Percentiles rank a stretch among this genome's conserved stretches.
These are phyloP conservation scores for Phytophthora quininea DNA, from an alignment of 352 stramenopile species.

Conservation along the genomic window DNA sequence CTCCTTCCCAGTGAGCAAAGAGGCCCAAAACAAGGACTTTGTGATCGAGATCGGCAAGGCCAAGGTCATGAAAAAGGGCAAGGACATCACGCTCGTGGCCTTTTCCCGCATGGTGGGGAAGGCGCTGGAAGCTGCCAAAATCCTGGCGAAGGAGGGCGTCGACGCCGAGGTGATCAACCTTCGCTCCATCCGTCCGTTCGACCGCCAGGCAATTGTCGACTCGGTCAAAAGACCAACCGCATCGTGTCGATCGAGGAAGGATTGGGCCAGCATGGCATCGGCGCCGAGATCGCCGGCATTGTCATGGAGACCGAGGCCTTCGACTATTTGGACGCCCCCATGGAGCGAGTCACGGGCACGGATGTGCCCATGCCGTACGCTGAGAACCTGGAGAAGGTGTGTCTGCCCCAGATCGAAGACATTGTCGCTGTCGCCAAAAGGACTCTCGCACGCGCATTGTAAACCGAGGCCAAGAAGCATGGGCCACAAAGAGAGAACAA, in stretches of 20 bases:
- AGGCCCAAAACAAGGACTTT: constrained; percentile 97
- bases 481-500: no score
- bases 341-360: constrained; percentile 97
- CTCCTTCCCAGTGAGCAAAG: constrained; percentile 96
- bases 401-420: constrained; percentile 95
- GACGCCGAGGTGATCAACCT: constrained; percentile 96
- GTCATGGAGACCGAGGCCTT: constrained; percentile 98
- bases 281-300: constrained; percentile 97
- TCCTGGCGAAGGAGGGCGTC: constrained; percentile 94
- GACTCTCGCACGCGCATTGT: constrained; percentile 76
- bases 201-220: constrained; percentile 96
- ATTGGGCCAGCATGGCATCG: constrained; percentile 96
- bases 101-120: constrained; percentile 97
- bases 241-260: constrained; percentile 98
- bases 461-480: constrained; percentile 29
- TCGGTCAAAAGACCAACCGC: constrained; percentile 98
- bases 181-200: constrained; percentile 95
- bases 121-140: constrained; percentile 94
- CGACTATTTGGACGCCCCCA: constrained; percentile 98
- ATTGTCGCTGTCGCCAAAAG: constrained; percentile 94
- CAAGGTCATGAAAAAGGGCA: constrained; percentile 97
- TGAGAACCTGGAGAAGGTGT: constrained; percentile 95
- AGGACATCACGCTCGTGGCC: constrained; percentile 98
- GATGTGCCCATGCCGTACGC: constrained; percentile 99
- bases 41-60: constrained; percentile 98